Evolutionary conservation across 2,329 filamentous ascomycete genomes (phyloP).

Genomic region (Thielaviopsis musarum): DNA sequence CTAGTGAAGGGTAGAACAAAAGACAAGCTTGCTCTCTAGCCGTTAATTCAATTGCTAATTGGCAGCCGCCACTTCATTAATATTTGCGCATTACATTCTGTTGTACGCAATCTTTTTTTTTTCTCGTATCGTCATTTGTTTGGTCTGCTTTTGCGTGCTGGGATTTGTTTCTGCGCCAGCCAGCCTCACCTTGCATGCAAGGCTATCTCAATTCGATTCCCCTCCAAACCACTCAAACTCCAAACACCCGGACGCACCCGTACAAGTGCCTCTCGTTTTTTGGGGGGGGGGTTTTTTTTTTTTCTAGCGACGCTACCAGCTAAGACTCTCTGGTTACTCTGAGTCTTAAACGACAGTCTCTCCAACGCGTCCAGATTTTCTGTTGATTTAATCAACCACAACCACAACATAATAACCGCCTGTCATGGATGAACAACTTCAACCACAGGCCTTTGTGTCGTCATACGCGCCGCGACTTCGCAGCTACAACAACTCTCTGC

Average conservation of each 20-base stretch:
- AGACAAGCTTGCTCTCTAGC: no score
- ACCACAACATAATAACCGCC: background rate
- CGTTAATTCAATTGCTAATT: no score
- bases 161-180: background rate
- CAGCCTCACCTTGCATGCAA: background rate
- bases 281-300: background rate
- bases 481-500: slow-evolving; percentile 77
- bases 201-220: background rate
- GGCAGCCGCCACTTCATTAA: no score
- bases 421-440: slow-evolving; percentile 8
- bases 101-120: background rate
- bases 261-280: background rate
- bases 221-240: background rate
- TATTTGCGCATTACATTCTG: background rate
- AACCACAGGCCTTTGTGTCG: slow-evolving; percentile 74
- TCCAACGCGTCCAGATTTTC: background rate
- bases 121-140: background rate
- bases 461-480: slow-evolving; percentile 84
- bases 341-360: background rate
- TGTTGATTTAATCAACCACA: background rate
- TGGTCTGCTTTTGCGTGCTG: background rate
- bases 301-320: background rate
- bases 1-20: background rate
- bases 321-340: no score
- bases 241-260: background rate